phyloP scores from a whole-genome alignment of 345 rosid genomes.

The Punica granatum region DNA sequence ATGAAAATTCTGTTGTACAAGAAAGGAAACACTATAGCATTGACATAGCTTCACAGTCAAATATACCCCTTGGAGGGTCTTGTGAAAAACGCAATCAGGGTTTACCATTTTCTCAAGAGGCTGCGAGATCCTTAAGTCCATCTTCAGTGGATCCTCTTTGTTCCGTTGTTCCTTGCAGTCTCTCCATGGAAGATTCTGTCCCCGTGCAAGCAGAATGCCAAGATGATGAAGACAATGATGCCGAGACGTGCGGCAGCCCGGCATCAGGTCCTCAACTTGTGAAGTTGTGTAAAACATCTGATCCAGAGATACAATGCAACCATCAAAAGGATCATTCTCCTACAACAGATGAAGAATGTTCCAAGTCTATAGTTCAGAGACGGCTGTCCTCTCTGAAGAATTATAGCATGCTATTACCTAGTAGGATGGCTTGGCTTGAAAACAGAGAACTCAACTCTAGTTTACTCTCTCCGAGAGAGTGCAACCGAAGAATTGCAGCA shows the following conservation, averaged over 20 bases:
- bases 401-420: conserved; percentile 28
- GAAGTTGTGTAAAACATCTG: conserved; percentile 13
- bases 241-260: conserved; percentile 19
- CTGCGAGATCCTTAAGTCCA: conserved; percentile 28
- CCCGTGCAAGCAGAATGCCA: conserved; percentile 16
- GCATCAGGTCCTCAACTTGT: conserved; percentile 12
- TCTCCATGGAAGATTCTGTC: conserved; percentile 29
- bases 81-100: conserved; percentile 22
- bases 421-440: conserved; percentile 9
- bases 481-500: background rate
- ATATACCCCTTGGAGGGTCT: conserved; percentile 26
- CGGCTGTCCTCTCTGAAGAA: conserved; percentile 27
- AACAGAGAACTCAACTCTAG: conserved; percentile 2
- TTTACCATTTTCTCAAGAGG: conserved; percentile 30
- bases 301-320: conserved; percentile 12
- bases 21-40: conserved; percentile 17
- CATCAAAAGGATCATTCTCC: conserved; percentile 14
- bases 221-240: conserved; percentile 19
- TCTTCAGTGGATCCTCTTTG: conserved; percentile 57
- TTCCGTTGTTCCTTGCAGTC: conserved; percentile 64
- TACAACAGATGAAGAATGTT: conserved; percentile 11
- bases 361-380: conserved; percentile 22
- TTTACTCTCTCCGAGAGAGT: background rate
- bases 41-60: conserved; percentile 28
- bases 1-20: conserved; percentile 38